A percentile compares a stretch with the other conserved stretches of the same genome.
Conservation (phyloP, 768 basidiomycete genomes). For the Kwoniella mangroviensis region DNA sequence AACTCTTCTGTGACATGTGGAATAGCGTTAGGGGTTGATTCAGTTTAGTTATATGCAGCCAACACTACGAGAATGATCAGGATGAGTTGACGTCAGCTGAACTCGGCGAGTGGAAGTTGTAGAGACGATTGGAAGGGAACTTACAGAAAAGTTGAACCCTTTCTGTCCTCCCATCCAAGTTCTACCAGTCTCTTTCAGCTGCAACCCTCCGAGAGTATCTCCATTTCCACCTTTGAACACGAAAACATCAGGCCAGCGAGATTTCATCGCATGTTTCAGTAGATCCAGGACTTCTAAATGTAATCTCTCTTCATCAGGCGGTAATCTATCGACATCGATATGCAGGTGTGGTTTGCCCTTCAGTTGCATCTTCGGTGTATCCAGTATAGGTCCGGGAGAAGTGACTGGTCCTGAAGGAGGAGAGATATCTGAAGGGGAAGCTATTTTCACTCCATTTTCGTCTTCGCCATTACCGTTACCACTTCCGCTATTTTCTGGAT, state of each 20-base stretch:
- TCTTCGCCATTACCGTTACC: not conserved
- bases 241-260: conserved; percentile 50
- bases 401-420: not conserved
- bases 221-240: conserved; percentile 36
- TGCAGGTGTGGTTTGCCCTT: conserved; percentile 8
- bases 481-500: not conserved
- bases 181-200: conserved; percentile 42
- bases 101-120: not conserved
- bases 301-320: conserved; percentile 31
- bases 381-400: not conserved
- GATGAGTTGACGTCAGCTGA: not conserved
- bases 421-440: not conserved
- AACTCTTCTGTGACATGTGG: conserved; percentile 43
- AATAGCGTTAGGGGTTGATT: conserved; percentile 51
- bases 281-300: conserved; percentile 52
- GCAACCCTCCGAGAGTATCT: conserved; percentile 40
- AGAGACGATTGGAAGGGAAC: conserved; percentile 3
- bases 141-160: conserved; percentile 55
- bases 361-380: not conserved
- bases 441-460: not conserved
- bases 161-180: conserved; percentile 45
- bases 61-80: conserved; percentile 34
- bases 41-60: conserved; percentile 54
- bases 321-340: conserved; percentile 8
- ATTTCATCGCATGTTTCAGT: conserved; percentile 49